Percentiles rank a stretch among this genome's conserved stretches.
These are phyloP conservation scores for Poa pratensis DNA, from an alignment of 176 grass and related monocot genomes.

Conservation along the genomic window DNA sequence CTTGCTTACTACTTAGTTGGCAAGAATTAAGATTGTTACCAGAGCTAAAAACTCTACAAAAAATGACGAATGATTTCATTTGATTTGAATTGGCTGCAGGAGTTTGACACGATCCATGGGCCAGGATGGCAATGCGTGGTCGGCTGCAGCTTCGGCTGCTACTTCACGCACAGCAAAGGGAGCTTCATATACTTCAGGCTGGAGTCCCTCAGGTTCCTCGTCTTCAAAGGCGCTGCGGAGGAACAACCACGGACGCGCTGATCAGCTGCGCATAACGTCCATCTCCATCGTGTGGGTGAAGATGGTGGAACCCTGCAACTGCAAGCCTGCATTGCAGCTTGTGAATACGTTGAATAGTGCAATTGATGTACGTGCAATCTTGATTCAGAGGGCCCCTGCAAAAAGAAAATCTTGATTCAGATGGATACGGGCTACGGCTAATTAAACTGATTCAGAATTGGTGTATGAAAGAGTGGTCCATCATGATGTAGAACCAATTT, in stretches of 20 bases:
- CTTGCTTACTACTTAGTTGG: no score
- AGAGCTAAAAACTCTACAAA: no score
- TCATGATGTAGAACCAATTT: neutral
- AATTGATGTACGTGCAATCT: neutral
- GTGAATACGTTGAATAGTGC: no score
- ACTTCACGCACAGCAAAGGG: conserved; percentile 86
- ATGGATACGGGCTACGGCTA: neutral
- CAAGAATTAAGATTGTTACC: no score
- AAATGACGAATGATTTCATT: neutral
- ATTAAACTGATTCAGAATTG: neutral
- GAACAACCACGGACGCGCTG: neutral
- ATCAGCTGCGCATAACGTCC: neutral
- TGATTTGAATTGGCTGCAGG: conserved; percentile 46
- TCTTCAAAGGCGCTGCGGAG: conserved; percentile 72
- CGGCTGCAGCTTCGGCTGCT: conserved; percentile 89
- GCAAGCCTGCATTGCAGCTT: no score
- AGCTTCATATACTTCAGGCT: conserved; percentile 94
- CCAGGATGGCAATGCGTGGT: conserved; percentile 95
- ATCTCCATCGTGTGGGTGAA: no score
- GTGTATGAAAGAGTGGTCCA: neutral
- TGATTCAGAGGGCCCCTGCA: neutral
- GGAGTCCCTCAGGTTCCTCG: conserved; percentile 84
- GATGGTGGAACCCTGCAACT: no score
- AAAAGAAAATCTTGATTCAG: neutral
- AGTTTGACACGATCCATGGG: conserved; percentile 83